phyloP scores from a whole-genome alignment of 768 basidiomycete species.

The Boletus huronensis region DNA sequence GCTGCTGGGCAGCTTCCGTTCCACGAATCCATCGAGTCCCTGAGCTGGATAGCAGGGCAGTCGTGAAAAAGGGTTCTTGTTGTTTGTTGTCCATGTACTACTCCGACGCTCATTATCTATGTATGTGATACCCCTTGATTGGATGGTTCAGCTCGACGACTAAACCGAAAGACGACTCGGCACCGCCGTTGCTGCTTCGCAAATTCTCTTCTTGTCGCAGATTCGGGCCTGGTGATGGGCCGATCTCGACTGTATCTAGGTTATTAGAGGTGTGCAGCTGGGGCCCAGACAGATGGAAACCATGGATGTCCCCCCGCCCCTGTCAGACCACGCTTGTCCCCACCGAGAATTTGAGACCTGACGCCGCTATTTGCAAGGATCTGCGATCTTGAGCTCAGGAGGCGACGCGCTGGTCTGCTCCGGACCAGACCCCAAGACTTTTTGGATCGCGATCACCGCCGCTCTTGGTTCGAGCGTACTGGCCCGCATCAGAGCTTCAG shows the following conservation, averaged over 20 bases:
- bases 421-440: not conserved
- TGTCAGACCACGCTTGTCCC: not conserved
- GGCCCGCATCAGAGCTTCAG: no score
- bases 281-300: no score
- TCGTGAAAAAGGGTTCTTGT: not conserved
- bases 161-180: not conserved
- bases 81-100: not conserved
- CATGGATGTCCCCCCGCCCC: not conserved
- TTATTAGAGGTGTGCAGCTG: no score
- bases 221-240: not conserved
- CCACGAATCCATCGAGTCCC: not conserved
- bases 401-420: not conserved
- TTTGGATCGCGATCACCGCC: slow-evolving; percentile 9
- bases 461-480: not conserved
- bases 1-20: slow-evolving; percentile 4
- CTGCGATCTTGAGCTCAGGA: slow-evolving; percentile 6
- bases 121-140: not conserved
- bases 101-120: not conserved
- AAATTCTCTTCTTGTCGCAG: not conserved
- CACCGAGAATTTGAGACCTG: not conserved
- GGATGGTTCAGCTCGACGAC: not conserved
- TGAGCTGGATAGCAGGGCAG: not conserved
- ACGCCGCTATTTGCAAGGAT: slow-evolving; percentile 8
- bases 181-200: not conserved
- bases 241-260: not conserved